Conservation (phyloP, 495 filamentous ascomycete species). For the Podospora comata region DNA sequence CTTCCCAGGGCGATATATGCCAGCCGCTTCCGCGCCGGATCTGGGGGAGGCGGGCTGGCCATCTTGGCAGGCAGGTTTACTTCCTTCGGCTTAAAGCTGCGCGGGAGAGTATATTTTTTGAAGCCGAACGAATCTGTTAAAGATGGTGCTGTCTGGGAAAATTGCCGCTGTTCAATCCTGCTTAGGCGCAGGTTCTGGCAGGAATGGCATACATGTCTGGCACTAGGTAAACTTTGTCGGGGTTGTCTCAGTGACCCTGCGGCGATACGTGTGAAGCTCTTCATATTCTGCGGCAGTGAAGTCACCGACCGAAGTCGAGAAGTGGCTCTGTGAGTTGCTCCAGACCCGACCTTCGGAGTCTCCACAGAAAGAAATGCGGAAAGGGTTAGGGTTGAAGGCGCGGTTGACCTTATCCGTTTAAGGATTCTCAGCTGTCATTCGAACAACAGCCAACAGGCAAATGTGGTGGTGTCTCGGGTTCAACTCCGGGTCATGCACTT, state of each 20-base stretch:
- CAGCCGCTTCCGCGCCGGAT: conserved; percentile 28
- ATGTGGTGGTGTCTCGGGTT: background rate
- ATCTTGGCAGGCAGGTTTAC: conserved; percentile 20
- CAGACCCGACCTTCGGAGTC: conserved; percentile 5
- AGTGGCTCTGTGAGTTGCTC: background rate
- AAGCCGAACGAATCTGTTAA: conserved; percentile 14
- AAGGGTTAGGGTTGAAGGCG: background rate
- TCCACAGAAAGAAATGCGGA: conserved; percentile 1
- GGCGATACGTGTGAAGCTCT: conserved; percentile 10
- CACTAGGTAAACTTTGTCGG: background rate
- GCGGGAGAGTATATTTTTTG: conserved; percentile 29
- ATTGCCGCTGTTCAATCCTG: conserved; percentile 13
- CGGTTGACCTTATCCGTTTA: background rate
- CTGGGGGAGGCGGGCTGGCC: background rate
- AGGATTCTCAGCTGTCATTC: background rate
- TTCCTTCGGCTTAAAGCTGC: conserved; percentile 13
- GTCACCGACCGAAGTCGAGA: conserved; percentile 4
- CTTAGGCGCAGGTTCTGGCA: conserved; percentile 7
- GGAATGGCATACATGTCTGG: conserved; percentile 4
- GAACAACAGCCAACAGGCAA: background rate
- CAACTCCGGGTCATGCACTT: background rate
- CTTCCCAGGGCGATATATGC: conserved; percentile 89
- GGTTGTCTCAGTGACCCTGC: conserved; percentile 6
- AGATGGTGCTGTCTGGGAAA: conserved; percentile 16
- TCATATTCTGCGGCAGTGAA: conserved; percentile 12